Percentiles rank a stretch among this genome's conserved stretches.
phyloP scores from a whole-genome alignment of 2,329 filamentous ascomycete species.

The Monosporascus sp. region DNA sequence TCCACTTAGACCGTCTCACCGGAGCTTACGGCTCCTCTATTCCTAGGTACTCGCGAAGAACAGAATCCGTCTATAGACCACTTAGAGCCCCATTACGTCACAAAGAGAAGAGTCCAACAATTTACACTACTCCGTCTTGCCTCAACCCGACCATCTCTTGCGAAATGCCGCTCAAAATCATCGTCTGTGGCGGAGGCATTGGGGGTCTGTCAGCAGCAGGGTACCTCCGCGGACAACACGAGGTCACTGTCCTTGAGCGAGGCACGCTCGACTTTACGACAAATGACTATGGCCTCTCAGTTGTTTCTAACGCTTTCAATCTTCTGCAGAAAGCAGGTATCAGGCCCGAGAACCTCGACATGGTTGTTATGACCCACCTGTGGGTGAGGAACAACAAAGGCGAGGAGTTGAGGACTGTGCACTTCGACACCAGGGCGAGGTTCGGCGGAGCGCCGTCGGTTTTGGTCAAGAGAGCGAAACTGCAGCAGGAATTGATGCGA shows the following conservation, averaged over 20 bases:
- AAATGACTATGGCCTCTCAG: slow-evolving; percentile 17
- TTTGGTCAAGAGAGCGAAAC: slow-evolving; percentile 13
- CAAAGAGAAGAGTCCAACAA: too few relatives aligned
- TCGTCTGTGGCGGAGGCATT: slow-evolving; percentile 18
- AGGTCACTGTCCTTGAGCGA: slow-evolving; percentile 19
- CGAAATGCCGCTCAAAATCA: slow-evolving; percentile 14
- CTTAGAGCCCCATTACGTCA: too few relatives aligned
- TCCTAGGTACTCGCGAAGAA: too few relatives aligned
- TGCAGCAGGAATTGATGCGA: slow-evolving; percentile 14
- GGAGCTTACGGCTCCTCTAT: too few relatives aligned
- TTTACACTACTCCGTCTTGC: too few relatives aligned
- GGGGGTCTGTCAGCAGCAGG: slow-evolving; percentile 18
- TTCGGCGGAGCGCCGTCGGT: slow-evolving; percentile 13
- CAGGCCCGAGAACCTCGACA: slow-evolving; percentile 13
- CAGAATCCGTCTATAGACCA: too few relatives aligned
- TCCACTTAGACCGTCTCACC: too few relatives aligned
- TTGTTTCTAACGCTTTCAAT: slow-evolving; percentile 16
- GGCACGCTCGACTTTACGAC: slow-evolving; percentile 10
- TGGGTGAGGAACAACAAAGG: slow-evolving; percentile 12
- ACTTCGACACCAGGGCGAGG: slow-evolving; percentile 16
- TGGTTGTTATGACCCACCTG: slow-evolving; percentile 15
- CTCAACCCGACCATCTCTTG: too few relatives aligned
- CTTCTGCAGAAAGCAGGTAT: slow-evolving; percentile 16
- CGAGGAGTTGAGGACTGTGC: slow-evolving; percentile 11
- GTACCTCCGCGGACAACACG: slow-evolving; percentile 17